These are phyloP conservation scores for Saccharomycopsis oosterbeekiorum DNA, from an alignment of 805 yeast genomes.

Conservation along the genomic window DNA sequence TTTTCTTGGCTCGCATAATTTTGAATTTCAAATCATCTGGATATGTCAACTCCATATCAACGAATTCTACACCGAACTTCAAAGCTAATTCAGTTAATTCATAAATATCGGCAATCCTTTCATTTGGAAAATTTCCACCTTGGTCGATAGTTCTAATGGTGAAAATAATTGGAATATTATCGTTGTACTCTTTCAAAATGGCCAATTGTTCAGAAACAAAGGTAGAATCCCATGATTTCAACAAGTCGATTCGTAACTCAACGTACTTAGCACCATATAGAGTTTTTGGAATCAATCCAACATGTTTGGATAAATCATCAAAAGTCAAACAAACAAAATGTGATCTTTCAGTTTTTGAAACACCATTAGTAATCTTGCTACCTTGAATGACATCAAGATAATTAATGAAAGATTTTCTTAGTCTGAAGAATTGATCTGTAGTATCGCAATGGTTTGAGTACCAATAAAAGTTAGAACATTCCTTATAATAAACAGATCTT, in stretches of 20 bases:
- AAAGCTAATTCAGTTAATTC: slow-evolving; percentile 51
- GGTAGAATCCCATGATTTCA: slow-evolving; percentile 38
- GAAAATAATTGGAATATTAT: slow-evolving; percentile 64
- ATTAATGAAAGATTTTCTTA: slow-evolving; percentile 48
- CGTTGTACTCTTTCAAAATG: slow-evolving; percentile 49
- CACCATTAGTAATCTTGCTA: slow-evolving; percentile 21
- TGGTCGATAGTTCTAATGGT: slow-evolving; percentile 71
- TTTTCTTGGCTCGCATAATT: slow-evolving; percentile 41
- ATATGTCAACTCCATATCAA: slow-evolving; percentile 70
- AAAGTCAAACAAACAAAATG: slow-evolving; percentile 65
- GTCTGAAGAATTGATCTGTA: slow-evolving; percentile 41
- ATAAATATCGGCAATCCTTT: slow-evolving; percentile 36
- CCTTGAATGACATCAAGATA: slow-evolving; percentile 61
- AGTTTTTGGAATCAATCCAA: slow-evolving; percentile 40
- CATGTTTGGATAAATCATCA: slow-evolving; percentile 42
- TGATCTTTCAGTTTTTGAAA: slow-evolving; percentile 37
- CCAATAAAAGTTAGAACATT: slow-evolving; percentile 69
- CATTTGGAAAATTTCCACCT: slow-evolving; percentile 75
- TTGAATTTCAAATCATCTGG: slow-evolving; percentile 43
- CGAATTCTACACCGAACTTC: slow-evolving; percentile 67
- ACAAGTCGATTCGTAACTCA: slow-evolving; percentile 71
- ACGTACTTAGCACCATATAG: slow-evolving; percentile 70
- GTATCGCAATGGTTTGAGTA: slow-evolving; percentile 64
- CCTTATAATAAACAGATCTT: slow-evolving; percentile 69
- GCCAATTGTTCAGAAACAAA: slow-evolving; percentile 72